Percentiles rank a stretch among this genome's conserved stretches.
Conservation (phyloP, 2,329 filamentous ascomycete species). For the Chalaropsis ovoidea region DNA sequence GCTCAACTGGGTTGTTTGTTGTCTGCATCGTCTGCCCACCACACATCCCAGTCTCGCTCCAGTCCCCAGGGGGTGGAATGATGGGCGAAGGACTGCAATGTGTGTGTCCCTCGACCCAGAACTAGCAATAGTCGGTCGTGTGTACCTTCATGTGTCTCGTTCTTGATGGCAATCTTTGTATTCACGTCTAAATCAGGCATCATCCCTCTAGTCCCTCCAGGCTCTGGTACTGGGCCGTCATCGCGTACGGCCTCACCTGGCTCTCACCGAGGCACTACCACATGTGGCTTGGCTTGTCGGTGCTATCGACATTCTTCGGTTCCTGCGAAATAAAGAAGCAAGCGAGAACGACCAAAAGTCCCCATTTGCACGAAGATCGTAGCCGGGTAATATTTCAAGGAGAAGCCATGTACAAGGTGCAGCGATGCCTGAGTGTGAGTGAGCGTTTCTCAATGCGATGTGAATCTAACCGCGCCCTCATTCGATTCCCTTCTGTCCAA, state of each 20-base stretch:
- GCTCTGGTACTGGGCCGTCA: not conserved
- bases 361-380: not conserved
- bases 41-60: not conserved
- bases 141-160: constrained; percentile 11
- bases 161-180: constrained; percentile 7
- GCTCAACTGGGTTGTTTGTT: not conserved
- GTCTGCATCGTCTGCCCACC: not conserved
- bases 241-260: not conserved
- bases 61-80: not conserved
- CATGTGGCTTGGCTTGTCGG: not conserved
- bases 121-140: not conserved
- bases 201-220: constrained; percentile 1
- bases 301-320: not conserved
- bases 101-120: not conserved
- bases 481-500: not conserved
- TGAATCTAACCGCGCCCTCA: not conserved
- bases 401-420: not conserved
- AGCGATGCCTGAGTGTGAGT: not conserved
- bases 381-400: not conserved
- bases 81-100: constrained; percentile 6
- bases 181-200: not conserved
- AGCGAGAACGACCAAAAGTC: constrained; percentile 2
- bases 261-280: constrained; percentile 1
- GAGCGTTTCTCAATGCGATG: not conserved
- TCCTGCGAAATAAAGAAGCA: constrained; percentile 9